Percentiles rank a stretch among this genome's conserved stretches.
phyloP scores from a whole-genome alignment of 2,329 filamentous ascomycete species.

The Calonectria fujianensis region DNA sequence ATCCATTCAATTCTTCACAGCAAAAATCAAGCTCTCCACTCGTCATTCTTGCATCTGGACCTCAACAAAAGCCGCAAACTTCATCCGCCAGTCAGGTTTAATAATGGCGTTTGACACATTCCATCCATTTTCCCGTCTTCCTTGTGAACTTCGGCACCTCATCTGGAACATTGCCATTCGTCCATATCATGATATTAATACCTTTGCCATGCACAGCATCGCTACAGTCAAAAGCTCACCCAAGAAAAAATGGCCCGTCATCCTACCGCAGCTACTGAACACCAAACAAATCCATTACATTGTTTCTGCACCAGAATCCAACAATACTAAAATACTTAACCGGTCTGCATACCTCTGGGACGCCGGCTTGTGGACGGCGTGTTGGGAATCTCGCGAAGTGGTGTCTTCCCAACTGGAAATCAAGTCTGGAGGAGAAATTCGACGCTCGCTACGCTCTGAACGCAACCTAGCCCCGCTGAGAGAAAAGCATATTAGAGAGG shows the following conservation, averaged over 20 bases:
- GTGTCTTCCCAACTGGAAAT: neutral
- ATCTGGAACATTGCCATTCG: neutral
- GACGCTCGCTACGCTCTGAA: neutral
- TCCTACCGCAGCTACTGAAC: neutral
- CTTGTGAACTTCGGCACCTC: conserved; percentile 1
- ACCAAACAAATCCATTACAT: neutral
- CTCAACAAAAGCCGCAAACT: neutral
- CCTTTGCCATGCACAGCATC: neutral
- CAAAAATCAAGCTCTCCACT: neutral
- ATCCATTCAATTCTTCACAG: neutral
- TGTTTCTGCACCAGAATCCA: neutral
- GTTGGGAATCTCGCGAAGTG: neutral
- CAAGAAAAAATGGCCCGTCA: too few relatives aligned
- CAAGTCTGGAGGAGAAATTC: neutral
- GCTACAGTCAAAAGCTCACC: neutral
- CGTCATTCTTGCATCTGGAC: neutral
- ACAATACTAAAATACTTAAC: neutral
- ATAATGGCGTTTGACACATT: neutral
- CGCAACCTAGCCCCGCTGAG: neutral
- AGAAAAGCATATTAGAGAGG: neutral
- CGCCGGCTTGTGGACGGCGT: neutral
- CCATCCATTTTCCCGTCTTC: neutral
- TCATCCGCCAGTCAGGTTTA: neutral
- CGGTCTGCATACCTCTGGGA: neutral
- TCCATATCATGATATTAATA: neutral